Evolutionary conservation across 805 yeast species (phyloP).

Genomic region (Myxozyma nipponensis): DNA sequence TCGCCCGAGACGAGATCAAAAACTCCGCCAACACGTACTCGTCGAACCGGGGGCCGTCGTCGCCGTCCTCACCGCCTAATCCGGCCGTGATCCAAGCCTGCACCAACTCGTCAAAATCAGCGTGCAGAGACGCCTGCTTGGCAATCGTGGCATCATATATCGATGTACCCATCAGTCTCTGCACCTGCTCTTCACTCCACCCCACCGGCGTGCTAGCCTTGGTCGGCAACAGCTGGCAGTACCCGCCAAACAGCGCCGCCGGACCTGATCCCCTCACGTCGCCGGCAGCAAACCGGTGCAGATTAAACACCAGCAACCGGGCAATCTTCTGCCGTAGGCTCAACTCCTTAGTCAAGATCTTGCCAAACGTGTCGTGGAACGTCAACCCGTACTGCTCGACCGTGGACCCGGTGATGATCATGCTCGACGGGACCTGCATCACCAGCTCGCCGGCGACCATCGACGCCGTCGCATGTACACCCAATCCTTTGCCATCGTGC

Average conservation of each 20-base stretch:
- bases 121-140: constrained; percentile 4
- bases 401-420: constrained; percentile 11
- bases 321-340: constrained; percentile 8
- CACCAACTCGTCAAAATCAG: constrained; percentile 1
- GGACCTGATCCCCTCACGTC: background rate
- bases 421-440: constrained; percentile 7
- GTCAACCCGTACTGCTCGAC: constrained; percentile 6
- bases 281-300: constrained; percentile 8
- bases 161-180: constrained; percentile 12
- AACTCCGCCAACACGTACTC: constrained; percentile 37
- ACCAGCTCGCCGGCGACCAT: background rate
- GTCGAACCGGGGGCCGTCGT: constrained; percentile 21
- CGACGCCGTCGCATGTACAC: background rate
- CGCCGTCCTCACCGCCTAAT: no score
- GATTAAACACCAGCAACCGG: constrained; percentile 12
- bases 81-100: constrained; percentile 1
- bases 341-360: background rate
- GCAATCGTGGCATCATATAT: constrained; percentile 13
- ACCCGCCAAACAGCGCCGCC: constrained; percentile 8
- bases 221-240: constrained; percentile 11
- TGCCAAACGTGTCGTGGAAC: background rate
- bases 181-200: constrained; percentile 12
- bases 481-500: background rate
- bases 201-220: constrained; percentile 7
- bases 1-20: constrained; percentile 38